A percentile compares a stretch with the other conserved stretches of the same genome.
Evolutionary conservation across 2,329 filamentous ascomycete species (phyloP).

Genomic region (Botryotinia calthae): DNA sequence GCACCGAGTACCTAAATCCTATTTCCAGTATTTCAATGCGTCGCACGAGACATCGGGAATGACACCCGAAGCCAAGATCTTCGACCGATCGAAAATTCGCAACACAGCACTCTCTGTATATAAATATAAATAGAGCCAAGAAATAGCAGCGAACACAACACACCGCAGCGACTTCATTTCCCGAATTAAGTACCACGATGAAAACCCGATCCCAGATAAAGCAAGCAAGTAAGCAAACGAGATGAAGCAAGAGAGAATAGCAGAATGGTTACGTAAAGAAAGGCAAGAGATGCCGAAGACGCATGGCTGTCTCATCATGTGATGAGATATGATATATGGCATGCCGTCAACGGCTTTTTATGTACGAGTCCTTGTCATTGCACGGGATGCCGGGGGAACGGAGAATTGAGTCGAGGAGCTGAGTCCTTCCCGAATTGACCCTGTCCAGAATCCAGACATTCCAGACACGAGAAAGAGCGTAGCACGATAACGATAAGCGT

Average conservation of each 20-base stretch:
- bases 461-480: not conserved
- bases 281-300: not conserved
- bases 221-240: not conserved
- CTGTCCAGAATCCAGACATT: not conserved
- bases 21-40: not conserved
- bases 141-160: not conserved
- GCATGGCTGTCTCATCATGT: constrained; percentile 3
- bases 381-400: not conserved
- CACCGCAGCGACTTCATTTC: not conserved
- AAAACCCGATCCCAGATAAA: constrained; percentile 1
- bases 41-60: not conserved
- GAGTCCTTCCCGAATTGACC: no score
- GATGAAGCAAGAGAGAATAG: not conserved
- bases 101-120: not conserved
- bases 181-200: not conserved
- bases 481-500: constrained; percentile 10
- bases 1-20: not conserved
- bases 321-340: not conserved
- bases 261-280: not conserved
- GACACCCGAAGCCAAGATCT: not conserved
- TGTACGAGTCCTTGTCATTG: not conserved
- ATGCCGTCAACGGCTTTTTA: not conserved
- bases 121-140: not conserved
- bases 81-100: not conserved
- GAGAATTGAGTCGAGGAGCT: not conserved